phyloP scores from a whole-genome alignment of 345 rosid species.

The Salix suchowensis region DNA sequence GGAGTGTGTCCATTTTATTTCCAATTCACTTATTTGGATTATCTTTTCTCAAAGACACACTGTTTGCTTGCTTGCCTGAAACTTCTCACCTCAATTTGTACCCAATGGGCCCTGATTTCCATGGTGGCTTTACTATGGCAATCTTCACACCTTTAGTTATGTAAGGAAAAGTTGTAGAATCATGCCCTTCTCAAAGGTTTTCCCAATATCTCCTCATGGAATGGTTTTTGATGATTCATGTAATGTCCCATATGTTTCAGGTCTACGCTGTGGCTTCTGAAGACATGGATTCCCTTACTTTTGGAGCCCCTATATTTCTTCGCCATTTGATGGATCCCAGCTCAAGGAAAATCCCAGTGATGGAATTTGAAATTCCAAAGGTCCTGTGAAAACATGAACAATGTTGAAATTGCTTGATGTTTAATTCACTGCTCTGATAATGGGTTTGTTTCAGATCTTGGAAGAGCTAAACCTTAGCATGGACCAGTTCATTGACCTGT shows the following conservation, averaged over 20 bases:
- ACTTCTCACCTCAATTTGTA: background rate
- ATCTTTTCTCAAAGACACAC: background rate
- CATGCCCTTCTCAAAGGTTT: background rate
- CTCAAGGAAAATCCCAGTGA: slow-evolving; percentile 83
- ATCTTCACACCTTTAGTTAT: too few species aligned
- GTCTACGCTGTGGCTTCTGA: slow-evolving; percentile 98
- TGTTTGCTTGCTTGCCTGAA: background rate
- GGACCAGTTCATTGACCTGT: slow-evolving; percentile 95
- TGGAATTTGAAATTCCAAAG: slow-evolving; percentile 89
- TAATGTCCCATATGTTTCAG: slow-evolving; percentile 30
- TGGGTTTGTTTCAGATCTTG: slow-evolving; percentile 50
- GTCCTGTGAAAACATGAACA: slow-evolving; percentile 29
- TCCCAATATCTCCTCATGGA: background rate
- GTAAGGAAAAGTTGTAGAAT: background rate
- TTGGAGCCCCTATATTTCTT: slow-evolving; percentile 91
- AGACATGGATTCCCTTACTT: slow-evolving; percentile 97
- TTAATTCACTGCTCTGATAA: slow-evolving; percentile 12
- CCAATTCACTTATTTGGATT: background rate
- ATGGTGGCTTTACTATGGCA: too few species aligned
- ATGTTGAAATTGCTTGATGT: background rate
- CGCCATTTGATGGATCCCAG: slow-evolving; percentile 98
- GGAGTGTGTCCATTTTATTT: background rate
- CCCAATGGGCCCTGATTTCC: too few species aligned
- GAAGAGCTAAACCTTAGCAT: slow-evolving; percentile 78
- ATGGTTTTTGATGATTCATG: background rate